A percentile compares a stretch with the other conserved stretches of the same genome.
phyloP scores from a whole-genome alignment of 805 yeast genomes.

The Cephaloascus albidus region DNA sequence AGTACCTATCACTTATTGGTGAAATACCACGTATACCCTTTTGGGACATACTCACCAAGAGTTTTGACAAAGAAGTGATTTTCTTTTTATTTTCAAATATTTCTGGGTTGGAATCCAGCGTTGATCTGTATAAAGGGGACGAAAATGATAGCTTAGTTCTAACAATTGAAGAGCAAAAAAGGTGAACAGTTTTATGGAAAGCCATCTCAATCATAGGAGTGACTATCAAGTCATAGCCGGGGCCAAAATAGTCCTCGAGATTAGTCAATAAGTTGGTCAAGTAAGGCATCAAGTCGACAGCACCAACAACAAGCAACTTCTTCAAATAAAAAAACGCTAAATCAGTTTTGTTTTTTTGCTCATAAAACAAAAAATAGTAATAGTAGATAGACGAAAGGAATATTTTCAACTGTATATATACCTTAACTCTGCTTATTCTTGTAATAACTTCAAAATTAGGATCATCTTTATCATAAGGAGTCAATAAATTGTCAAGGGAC shows the following conservation, averaged over 20 bases:
- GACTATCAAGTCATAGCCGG: not conserved
- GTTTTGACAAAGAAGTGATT: not conserved
- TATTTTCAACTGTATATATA: constrained; percentile 10
- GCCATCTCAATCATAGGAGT: not conserved
- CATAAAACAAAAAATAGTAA: constrained; percentile 18
- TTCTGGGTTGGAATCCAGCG: too few species aligned
- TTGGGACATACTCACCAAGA: constrained; percentile 27
- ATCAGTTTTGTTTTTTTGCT: constrained; percentile 10
- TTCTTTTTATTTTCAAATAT: not conserved
- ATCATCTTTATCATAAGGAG: not conserved
- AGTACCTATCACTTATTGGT: constrained; percentile 45
- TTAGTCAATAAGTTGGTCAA: not conserved
- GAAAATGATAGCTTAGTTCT: constrained; percentile 19
- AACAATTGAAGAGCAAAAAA: constrained; percentile 18
- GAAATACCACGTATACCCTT: constrained; percentile 28
- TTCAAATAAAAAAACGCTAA: constrained; percentile 17
- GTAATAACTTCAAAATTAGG: constrained; percentile 4
- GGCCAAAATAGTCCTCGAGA: not conserved
- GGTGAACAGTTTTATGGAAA: constrained; percentile 12
- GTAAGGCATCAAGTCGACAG: constrained; percentile 12
- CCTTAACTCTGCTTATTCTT: constrained; percentile 6
- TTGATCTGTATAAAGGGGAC: too few species aligned
- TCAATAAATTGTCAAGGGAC: not conserved
- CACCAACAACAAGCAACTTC: constrained; percentile 12
- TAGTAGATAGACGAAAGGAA: constrained; percentile 13